phyloP scores from a whole-genome alignment of 441 rosid genomes.

The Macaranga tanarius region DNA sequence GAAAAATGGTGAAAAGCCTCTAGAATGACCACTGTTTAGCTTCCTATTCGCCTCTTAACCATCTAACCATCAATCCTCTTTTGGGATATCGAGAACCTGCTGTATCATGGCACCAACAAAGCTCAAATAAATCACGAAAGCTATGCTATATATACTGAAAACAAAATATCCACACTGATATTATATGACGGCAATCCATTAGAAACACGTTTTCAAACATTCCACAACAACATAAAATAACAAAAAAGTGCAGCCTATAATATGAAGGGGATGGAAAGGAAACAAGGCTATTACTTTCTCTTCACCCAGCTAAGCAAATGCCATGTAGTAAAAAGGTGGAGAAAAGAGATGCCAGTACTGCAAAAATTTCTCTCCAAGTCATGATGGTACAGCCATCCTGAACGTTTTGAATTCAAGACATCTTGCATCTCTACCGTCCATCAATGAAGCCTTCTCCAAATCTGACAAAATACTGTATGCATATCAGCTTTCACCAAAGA shows the following conservation, averaged over 20 bases:
- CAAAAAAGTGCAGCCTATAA: background rate
- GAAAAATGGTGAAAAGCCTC: too few relatives aligned
- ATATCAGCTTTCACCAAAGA: background rate
- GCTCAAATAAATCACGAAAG: background rate
- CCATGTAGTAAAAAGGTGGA: slow-evolving; percentile 10
- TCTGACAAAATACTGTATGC: slow-evolving; percentile 23
- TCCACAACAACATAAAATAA: slow-evolving; percentile 1
- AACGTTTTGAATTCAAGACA: slow-evolving; percentile 3
- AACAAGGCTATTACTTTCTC: slow-evolving; percentile 3
- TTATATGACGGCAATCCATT: slow-evolving; percentile 1
- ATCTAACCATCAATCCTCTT: too few relatives aligned
- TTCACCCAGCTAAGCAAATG: slow-evolving; percentile 2
- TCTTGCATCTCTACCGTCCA: slow-evolving; percentile 6
- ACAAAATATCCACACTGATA: background rate
- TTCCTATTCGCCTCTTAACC: too few relatives aligned
- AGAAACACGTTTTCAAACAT: slow-evolving; percentile 4
- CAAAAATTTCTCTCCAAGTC: background rate
- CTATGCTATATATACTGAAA: background rate
- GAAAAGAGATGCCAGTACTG: slow-evolving; percentile 8
- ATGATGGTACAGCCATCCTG: slow-evolving; percentile 1
- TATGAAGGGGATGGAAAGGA: background rate
- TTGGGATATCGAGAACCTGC: too few relatives aligned
- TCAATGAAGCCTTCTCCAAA: slow-evolving; percentile 25
- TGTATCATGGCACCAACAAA: background rate
- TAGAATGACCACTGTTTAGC: too few relatives aligned